Evolutionary conservation across 148 eudicot genomes (phyloP).

Genomic region (Camellia lanceoleosa): DNA sequence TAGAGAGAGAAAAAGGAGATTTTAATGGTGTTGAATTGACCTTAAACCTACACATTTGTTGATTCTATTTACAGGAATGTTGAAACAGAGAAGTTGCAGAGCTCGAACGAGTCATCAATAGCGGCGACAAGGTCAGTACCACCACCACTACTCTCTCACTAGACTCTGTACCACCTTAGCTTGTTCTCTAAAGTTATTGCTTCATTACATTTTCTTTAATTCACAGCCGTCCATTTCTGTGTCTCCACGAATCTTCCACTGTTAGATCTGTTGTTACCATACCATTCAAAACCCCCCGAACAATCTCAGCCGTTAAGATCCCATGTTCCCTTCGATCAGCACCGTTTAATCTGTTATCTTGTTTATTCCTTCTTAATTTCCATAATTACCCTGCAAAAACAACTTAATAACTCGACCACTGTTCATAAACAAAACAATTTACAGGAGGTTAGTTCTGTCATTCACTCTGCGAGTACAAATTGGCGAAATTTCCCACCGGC

Average conservation of each 20-base stretch:
- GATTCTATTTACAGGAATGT: slow-evolving; percentile 5
- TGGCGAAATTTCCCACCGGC: slow-evolving; percentile 2
- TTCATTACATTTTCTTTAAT: neutral
- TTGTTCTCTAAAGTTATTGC: neutral
- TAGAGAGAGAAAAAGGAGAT: too few relatives aligned
- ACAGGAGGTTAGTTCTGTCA: neutral
- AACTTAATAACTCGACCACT: too few relatives aligned
- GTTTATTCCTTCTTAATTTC: slow-evolving; percentile 17
- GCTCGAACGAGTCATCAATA: slow-evolving; percentile 36
- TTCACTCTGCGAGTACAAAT: neutral
- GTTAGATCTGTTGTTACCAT: slow-evolving; percentile 12
- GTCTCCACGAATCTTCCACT: slow-evolving; percentile 5
- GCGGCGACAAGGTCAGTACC: slow-evolving; percentile 28
- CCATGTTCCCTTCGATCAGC: slow-evolving; percentile 16
- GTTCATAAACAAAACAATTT: neutral
- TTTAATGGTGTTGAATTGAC: neutral
- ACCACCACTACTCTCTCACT: slow-evolving; percentile 2
- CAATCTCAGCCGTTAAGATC: slow-evolving; percentile 27
- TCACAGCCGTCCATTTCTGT: neutral
- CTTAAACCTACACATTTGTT: neutral
- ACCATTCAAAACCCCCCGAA: neutral
- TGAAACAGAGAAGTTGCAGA: slow-evolving; percentile 24
- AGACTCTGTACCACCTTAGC: neutral
- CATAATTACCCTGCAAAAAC: slow-evolving; percentile 19
- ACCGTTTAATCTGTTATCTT: slow-evolving; percentile 28